Evolutionary conservation across 2,329 filamentous ascomycete genomes (phyloP), one percentile per base, ranked within the genome.

Genomic region (Fusarium torulosum): DNA sequence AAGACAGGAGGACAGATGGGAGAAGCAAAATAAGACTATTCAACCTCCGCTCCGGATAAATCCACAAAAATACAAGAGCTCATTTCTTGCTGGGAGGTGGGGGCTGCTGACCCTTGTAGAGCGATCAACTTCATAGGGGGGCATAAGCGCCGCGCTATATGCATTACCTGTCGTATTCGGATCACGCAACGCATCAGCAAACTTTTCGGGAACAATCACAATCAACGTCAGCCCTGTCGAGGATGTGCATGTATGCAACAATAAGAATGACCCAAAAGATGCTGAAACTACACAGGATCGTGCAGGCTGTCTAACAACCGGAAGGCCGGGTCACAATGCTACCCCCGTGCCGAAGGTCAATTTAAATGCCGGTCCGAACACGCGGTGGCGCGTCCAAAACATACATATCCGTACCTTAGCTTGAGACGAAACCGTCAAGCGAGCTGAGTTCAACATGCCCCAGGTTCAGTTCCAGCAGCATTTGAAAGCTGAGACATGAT

Each of bases 31-130:
- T 56, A 60, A 59, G 59, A 59, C 49, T 59, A 63, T 54, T 50
- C 57, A 58, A 56, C 69, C 68, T 71, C 61, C 58, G 49, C 63
- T 70, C 71, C 71, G 72, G 72, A 59, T 74, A 74, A 74, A 74
- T 73, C 72, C 70, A 70, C 69, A 63, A 66, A 68, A 71, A 65
- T 63, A 69, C 65, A 69, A 59, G 63, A 59, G 69, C 72, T 74
- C 70, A 74, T 74, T 74, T 74, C 72, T 72, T 37, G n/a, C 19
- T 52, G 50, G 23, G 53, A 46, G 49, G 61, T 70, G 66, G 70
- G 62, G 53, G 49, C 42, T 10, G 7, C 21, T 37, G 20, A 72
- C 63, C 71, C 71, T 69, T 66, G 69, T 73, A 73, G 15, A 67
- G 23, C 14, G 46, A 63, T 72, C 25, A 20, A 8, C 2, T n/a